Evolutionary conservation across 352 stramenopile species (phyloP), one percentile per base, ranked within the genome.

Genomic region (Phytophthora ramorum): DNA sequence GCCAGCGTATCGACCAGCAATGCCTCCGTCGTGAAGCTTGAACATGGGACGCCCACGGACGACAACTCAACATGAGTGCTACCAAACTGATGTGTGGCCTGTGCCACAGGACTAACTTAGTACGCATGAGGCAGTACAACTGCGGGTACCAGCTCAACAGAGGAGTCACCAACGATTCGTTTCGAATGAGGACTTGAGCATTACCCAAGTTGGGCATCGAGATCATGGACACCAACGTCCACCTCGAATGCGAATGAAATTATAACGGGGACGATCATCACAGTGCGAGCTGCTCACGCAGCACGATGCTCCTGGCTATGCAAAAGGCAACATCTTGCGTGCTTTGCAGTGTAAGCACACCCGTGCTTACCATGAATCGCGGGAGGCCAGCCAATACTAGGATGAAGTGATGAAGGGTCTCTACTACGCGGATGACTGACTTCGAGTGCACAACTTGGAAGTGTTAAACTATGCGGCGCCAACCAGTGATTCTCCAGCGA

Each of bases 301-400:
- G 14, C 13, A 17, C 13, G 38, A 19, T 22, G 38, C 16, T 54
- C 49, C 53, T 69, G 53, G 44, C 53, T 69, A 69, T 69, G 61
- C 17, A 68, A 51, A 51, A 57, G 19, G 20, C 35, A 58, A 46
- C 51, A 62, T 52, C 61, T 16, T 63, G 52, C 52, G 60, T 69
- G 60, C 52, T 63, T 52, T 61, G 43, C 35, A 20, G 52, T n/a
- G n/a, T 47, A 69, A 63, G 61, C 61, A 69, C 44, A 44, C 4
- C 19, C 4, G 44, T 63, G 43, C 59, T 61, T 61, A 54, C 58
- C 20, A 48, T 35, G 46, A 30, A 46, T 47, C 16, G 34, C 57
- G 14, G 40, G 10, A n/a, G 22, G 35, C 24, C 52, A 50, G 52
- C 40, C 40, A 44, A 10, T 52, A n/a, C 46, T 14, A 17, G 17